Evolutionary conservation across 495 filamentous ascomycete species (phyloP).

Genomic region (Gamarada debralockiae): DNA sequence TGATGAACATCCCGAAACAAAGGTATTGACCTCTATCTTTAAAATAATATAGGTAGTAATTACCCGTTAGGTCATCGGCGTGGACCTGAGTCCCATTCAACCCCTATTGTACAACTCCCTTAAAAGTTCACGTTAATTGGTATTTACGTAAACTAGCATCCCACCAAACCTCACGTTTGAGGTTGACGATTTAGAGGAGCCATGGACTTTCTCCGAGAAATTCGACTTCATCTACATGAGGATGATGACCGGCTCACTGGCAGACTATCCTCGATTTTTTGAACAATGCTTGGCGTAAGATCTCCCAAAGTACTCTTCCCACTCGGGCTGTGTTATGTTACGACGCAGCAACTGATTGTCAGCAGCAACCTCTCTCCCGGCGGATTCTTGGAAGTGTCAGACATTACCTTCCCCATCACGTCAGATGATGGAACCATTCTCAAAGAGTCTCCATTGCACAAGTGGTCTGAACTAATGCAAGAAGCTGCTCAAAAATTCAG

Average conservation of each 20-base stretch:
- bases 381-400: constrained; percentile 47
- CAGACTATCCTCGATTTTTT: background rate
- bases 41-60: no score
- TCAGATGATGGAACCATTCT: background rate
- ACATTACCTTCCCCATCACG: constrained; percentile 27
- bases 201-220: constrained; percentile 25
- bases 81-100: constrained; percentile 15
- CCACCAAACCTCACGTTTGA: constrained; percentile 29
- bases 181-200: constrained; percentile 29
- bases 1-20: no score
- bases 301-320: no score
- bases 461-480: constrained; percentile 1
- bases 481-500: constrained; percentile 13
- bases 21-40: no score
- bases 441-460: background rate
- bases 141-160: background rate
- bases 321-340: no score
- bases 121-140: background rate
- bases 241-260: constrained; percentile 6
- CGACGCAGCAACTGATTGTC: no score
- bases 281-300: background rate
- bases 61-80: constrained; percentile 11
- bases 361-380: constrained; percentile 37
- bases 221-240: constrained; percentile 29
- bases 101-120: constrained; percentile 2